These are phyloP conservation scores for Mortierella sp. DNA, from an alignment of 371 early-diverging fungal genomes.

Conservation along the genomic window DNA sequence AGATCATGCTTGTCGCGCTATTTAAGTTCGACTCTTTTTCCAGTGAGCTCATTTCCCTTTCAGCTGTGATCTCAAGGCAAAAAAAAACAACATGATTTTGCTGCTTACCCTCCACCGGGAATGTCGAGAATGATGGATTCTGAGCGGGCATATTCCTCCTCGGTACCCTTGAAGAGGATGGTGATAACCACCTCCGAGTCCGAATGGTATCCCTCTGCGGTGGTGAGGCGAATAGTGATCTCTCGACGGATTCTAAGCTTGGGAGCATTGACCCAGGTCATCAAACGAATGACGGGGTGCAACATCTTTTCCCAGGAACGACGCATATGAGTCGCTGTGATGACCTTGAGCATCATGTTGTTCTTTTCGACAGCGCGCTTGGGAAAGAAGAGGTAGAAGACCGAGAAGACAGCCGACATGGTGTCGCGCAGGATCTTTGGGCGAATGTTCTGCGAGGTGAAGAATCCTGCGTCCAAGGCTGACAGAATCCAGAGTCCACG, in stretches of 20 bases:
- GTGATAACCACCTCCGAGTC: conserved; percentile 37
- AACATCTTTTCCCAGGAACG: conserved; percentile 91
- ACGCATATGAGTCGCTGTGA: conserved; percentile 92
- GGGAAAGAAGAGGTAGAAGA: conserved; percentile 90
- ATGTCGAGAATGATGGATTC: conserved; percentile 78
- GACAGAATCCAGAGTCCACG: conserved; percentile 94
- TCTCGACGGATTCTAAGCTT: conserved; percentile 68
- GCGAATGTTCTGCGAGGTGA: conserved; percentile 89
- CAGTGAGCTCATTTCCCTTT: background rate
- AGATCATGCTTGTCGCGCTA: background rate
- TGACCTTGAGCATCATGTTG: conserved; percentile 80
- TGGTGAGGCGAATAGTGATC: conserved; percentile 69
- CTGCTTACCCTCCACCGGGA: conserved; percentile 85
- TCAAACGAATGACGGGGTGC: conserved; percentile 75
- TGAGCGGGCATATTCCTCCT: conserved; percentile 41
- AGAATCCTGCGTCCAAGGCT: conserved; percentile 96
- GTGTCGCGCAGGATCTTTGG: conserved; percentile 85
- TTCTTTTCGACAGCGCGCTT: conserved; percentile 90
- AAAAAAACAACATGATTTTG: background rate
- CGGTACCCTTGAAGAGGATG: conserved; percentile 59
- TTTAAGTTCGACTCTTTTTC: background rate
- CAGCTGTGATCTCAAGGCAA: background rate
- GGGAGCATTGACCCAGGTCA: conserved; percentile 69
- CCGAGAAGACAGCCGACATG: conserved; percentile 81
- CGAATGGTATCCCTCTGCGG: conserved; percentile 38